Evolutionary conservation across 1,139 yeast species (phyloP).

Genomic region (Yamadazyma spencermartinsiae): DNA sequence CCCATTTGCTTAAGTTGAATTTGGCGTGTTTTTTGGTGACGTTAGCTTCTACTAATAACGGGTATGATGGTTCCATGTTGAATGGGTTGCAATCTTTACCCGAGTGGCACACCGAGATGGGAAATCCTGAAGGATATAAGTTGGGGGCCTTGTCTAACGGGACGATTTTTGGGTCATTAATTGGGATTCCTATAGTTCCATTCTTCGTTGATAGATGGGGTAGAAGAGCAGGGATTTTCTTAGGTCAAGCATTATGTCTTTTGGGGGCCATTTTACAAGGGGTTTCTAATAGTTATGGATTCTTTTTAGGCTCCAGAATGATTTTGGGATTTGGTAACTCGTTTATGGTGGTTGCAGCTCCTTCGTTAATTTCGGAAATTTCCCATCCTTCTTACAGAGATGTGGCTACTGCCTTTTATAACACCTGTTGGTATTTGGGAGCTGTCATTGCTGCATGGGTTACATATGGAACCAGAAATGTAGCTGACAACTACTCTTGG

Average conservation of each 20-base stretch:
- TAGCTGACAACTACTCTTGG: constrained; percentile 35
- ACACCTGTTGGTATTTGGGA: constrained; percentile 54
- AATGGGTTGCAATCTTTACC: constrained; percentile 50
- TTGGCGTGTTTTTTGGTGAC: constrained; percentile 37
- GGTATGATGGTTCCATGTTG: constrained; percentile 54
- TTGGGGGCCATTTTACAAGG: constrained; percentile 47
- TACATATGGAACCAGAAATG: constrained; percentile 45
- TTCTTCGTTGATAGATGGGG: constrained; percentile 31
- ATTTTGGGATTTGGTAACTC: constrained; percentile 44
- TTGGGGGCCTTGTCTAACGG: constrained; percentile 48
- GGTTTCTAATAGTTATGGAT: constrained; percentile 36
- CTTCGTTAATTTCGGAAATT: constrained; percentile 40
- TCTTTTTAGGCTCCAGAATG: constrained; percentile 38
- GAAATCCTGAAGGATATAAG: constrained; percentile 29
- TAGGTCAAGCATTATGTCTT: constrained; percentile 27
- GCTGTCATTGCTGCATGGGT: constrained; percentile 57
- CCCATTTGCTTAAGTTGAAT: constrained; percentile 39
- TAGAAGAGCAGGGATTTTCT: constrained; percentile 29
- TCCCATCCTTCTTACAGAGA: constrained; percentile 52
- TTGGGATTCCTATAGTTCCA: constrained; percentile 24
- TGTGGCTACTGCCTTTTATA: constrained; percentile 44
- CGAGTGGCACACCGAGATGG: constrained; percentile 28
- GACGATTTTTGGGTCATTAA: constrained; percentile 24
- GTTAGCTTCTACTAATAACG: constrained; percentile 48
- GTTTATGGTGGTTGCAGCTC: constrained; percentile 43